Evolutionary conservation across 2,329 filamentous ascomycete species (phyloP), one percentile per base, ranked within the genome.

Genomic region (Neonectria hederae): DNA sequence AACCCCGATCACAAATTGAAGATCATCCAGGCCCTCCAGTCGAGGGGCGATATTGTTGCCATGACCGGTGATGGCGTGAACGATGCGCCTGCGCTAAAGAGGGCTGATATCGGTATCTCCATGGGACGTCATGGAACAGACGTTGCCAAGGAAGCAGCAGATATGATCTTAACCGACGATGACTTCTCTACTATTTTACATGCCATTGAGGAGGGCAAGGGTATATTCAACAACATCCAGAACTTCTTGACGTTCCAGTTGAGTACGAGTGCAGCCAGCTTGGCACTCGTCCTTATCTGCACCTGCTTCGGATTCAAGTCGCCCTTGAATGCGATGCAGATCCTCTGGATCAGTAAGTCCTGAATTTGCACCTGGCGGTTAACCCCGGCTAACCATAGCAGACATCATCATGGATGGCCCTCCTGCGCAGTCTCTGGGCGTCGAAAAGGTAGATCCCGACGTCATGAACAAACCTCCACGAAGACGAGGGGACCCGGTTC

Each of bases 321-420:
- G 76, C 97, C 96, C 49, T 85, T 99, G 65, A 99, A 99, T 77
- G 94, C 96, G 54, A 99, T 99, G 96, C 96, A 99, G 82, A 99
- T 99, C 82, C 86, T 99, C 45, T 99, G 96, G 96, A 99, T 99
- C 75, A 99, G 95, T 97, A 83, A 83, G 93, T 87, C 13, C 7
- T n/a, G 53, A 7, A n/a, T 22, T 9, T 19, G 4, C 10, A 17
- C 3, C 24, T 11, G 7, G 5, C 13, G 43, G 10, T 17, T 19
- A 42, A 40, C 26, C 17, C 66, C 74, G 65, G 77, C 59, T 49
- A 19, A 35, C 38, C 22, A 38, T n/a, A 5, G 11, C 72, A 98
- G 95, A 99, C 77, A 98, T 99, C 76, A 94, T 99, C 73, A 99
- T 99, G 97, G 97, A 99, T 80, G 96, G 97, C 10, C 96, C 96